Base-by-base conservation (phyloP, 169 alveolate species). In the Plasmodium gonderi region DNA sequence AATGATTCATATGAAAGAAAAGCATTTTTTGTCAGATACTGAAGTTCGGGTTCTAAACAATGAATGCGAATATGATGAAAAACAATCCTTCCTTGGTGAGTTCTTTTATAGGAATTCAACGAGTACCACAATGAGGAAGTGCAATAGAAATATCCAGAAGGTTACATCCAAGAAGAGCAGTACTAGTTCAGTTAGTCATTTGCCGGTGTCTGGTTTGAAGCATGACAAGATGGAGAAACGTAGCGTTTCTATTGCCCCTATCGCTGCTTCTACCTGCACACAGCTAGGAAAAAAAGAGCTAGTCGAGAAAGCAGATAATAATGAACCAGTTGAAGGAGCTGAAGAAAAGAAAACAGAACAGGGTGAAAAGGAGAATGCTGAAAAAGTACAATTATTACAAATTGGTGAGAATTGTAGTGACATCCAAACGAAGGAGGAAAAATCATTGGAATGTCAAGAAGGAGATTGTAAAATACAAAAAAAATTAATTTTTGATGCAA, bases 11-110 rank as follows among this genome's bases (percentile, higher is more conserved):
- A 20, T 51, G 79, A 87, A 75, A 38, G 64, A 87, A 20, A 87
- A 87, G 67, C 11, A 60, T n/a, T 38, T 60, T 45, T 14, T 20
- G 7, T 87, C 93, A 7, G 93, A 87, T 45, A 33, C 93, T 2
- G 93, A 87, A 42, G 20, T 87, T 14, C 40, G 47, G 7, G 31
- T 23, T 40, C 33, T 76, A 67, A 76, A 87, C 51, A 64, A 54
- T 29, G 93, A 87, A 14, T 54, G 68, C 45, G 12, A 87, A 0
- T 45, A 87, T 64, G 93, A 87, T 64, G 80, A 87, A 67, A 77
- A 76, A 33, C 93, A 87, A 45, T 20, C 23, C 11, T 38, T 87
- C 23, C 9, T 87, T n/a, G 79, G 79, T 17, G 80, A 87, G 20
- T 87, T 60, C 7, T 45, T 54, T 29, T 76, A 49, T 47, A 77